Percentiles rank a stretch among this genome's conserved stretches.
Evolutionary conservation across 2,329 filamentous ascomycete species (phyloP).

Genomic region (Biscogniauxia mediterranea): DNA sequence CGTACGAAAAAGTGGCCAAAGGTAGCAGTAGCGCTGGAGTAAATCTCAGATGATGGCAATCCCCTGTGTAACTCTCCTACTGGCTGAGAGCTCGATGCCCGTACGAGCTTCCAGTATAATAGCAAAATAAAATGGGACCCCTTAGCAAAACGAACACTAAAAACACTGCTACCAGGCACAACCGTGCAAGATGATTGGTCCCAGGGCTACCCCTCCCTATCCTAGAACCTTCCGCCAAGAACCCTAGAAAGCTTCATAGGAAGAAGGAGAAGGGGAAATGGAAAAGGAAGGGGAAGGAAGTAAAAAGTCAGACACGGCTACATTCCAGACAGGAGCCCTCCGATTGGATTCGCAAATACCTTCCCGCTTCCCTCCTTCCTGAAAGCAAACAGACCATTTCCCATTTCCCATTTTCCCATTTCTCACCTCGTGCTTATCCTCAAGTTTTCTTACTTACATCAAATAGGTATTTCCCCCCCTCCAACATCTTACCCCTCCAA

Average conservation of each 20-base stretch:
- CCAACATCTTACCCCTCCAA: neutral
- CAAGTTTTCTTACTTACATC: neutral
- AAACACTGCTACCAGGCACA: neutral
- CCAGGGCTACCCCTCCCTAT: slow-evolving; percentile 8
- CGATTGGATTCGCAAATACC: slow-evolving; percentile 4
- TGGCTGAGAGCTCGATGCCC: no score
- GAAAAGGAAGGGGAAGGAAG: neutral
- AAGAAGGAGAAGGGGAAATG: neutral
- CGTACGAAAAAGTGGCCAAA: no score
- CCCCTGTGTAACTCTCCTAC: no score
- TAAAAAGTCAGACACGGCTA: neutral
- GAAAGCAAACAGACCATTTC: neutral
- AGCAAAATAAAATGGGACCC: no score
- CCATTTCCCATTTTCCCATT: neutral
- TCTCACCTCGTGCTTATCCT: neutral
- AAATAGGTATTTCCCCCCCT: neutral
- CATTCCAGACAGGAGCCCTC: slow-evolving; percentile 4
- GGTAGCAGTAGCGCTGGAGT: no score
- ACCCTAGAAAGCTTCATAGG: slow-evolving; percentile 8
- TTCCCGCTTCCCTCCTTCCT: neutral
- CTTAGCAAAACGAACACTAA: no score
- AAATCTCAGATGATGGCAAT: no score
- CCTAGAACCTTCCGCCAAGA: slow-evolving; percentile 20
- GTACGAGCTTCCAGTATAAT: no score
- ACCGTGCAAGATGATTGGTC: slow-evolving; percentile 14